Evolutionary conservation across 768 basidiomycete species (phyloP).

Genomic region (Coprinopsis marcescibilis): DNA sequence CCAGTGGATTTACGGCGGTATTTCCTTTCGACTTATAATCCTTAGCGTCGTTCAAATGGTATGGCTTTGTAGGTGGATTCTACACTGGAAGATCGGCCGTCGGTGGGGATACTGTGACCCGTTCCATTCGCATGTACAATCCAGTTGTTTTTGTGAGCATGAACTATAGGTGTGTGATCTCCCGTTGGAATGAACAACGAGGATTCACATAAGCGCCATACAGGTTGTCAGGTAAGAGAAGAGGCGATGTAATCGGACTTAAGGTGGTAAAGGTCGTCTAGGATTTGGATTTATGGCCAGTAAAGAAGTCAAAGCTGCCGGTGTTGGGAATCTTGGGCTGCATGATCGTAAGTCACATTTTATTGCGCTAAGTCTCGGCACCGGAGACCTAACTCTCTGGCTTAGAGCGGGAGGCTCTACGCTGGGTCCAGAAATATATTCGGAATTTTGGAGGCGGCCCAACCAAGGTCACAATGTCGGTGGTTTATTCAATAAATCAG

Average conservation of each 20-base stretch:
- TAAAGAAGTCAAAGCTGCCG: conserved; percentile 22
- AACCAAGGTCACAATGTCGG: conserved; percentile 37
- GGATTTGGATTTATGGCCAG: conserved; percentile 29
- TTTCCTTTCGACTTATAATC: background rate
- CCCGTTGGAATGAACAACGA: too few relatives aligned
- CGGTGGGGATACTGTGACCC: conserved; percentile 32
- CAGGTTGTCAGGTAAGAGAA: too few relatives aligned
- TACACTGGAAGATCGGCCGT: conserved; percentile 26
- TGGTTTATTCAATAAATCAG: background rate
- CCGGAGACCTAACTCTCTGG: background rate
- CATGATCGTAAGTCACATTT: conserved; percentile 24
- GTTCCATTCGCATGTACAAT: conserved; percentile 36
- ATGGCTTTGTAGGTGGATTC: conserved; percentile 19
- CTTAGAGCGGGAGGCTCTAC: conserved; percentile 36
- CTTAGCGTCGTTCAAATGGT: background rate
- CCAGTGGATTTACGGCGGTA: conserved; percentile 44
- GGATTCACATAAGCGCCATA: too few relatives aligned
- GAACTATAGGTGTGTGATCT: conserved; percentile 37
- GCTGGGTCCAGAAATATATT: conserved; percentile 56
- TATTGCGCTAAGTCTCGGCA: background rate
- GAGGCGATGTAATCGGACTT: too few relatives aligned
- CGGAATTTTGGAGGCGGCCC: conserved; percentile 51
- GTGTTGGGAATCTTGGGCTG: conserved; percentile 24
- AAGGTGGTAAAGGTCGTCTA: too few relatives aligned
- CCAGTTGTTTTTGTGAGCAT: conserved; percentile 48